Evolutionary conservation across 179 eudicot genomes (phyloP).

Genomic region (Sideroxylon spinosum): DNA sequence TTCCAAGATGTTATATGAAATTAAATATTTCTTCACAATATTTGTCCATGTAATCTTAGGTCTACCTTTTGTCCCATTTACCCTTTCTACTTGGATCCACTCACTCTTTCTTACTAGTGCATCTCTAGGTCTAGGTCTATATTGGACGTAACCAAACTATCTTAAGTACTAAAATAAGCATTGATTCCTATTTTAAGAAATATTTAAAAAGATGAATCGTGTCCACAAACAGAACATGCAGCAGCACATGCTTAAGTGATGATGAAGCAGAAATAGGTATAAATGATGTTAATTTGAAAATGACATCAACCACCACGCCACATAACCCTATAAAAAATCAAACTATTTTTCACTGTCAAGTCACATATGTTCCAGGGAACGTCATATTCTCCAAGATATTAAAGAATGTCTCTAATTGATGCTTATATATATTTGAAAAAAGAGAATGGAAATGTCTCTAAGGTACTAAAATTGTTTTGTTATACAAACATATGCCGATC

Average conservation of each 20-base stretch:
- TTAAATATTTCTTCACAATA: no score
- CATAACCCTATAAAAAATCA: neutral
- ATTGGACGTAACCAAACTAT: no score
- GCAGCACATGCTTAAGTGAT: neutral
- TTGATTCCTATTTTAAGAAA: neutral
- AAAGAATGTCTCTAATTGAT: neutral
- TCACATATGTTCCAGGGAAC: neutral
- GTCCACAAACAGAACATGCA: neutral
- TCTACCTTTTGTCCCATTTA: no score
- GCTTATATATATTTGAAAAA: neutral
- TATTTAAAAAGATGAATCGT: neutral
- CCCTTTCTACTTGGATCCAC: no score
- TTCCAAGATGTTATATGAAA: no score
- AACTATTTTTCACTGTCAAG: neutral
- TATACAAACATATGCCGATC: neutral
- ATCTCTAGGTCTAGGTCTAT: no score
- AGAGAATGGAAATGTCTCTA: no score
- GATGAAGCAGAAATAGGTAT: neutral
- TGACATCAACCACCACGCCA: neutral
- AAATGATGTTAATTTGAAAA: neutral
- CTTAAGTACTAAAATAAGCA: neutral
- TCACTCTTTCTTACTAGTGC: no score
- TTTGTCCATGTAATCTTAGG: no score
- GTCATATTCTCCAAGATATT: neutral
- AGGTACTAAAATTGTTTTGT: neutral